These are phyloP conservation scores for Ormosia emarginata DNA, from an alignment of 306 rosid species.

Conservation along the genomic window DNA sequence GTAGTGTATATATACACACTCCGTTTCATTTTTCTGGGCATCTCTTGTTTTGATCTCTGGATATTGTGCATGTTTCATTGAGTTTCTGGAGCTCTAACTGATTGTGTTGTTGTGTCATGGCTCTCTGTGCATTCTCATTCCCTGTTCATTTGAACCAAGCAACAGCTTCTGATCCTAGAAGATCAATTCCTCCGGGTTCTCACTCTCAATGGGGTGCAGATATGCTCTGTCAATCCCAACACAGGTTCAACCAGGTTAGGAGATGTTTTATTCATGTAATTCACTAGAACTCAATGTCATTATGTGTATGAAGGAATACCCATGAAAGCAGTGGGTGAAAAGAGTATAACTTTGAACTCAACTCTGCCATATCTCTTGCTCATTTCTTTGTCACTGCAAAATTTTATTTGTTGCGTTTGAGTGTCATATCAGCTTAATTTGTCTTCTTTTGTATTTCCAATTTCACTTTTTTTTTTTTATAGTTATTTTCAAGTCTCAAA, in stretches of 20 bases:
- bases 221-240: constrained; percentile 33
- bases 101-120: constrained; percentile 42
- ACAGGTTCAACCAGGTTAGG: constrained; percentile 52
- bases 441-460: neutral
- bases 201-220: constrained; percentile 36
- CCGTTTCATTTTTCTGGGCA: too few species aligned
- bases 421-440: neutral
- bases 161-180: constrained; percentile 24
- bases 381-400: neutral
- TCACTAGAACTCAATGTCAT: neutral
- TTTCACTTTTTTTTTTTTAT: neutral
- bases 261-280: neutral
- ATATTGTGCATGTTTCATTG: neutral
- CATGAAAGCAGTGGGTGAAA: neutral
- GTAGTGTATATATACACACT: too few species aligned
- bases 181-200: constrained; percentile 27
- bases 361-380: neutral
- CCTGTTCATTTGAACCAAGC: constrained; percentile 44
- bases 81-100: neutral
- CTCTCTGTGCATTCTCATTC: constrained; percentile 54
- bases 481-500: neutral
- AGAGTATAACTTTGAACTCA: neutral
- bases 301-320: constrained; percentile 21
- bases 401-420: neutral
- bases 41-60: constrained; percentile 9